Evolutionary conservation across 192 early-diverging fungal genomes (phyloP), one percentile per base, ranked within the genome.

Genomic region (Funneliformis geosporum): DNA sequence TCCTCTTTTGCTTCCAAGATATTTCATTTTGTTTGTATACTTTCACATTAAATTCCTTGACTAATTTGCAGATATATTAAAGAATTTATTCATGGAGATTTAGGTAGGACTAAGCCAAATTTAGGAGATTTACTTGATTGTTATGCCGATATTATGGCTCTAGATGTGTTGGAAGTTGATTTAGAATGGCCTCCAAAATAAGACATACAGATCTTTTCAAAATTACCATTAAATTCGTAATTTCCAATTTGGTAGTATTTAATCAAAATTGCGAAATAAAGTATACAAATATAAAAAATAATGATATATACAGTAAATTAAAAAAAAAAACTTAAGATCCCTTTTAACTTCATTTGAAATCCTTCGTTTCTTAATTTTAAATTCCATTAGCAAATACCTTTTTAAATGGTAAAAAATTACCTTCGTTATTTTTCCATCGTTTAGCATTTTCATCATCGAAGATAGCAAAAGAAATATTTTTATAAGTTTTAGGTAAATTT

Each of bases 81-180:
- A 79, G 97, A 98, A 86, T 98, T 97, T 91, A 89, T 97, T 2
- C 95, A 97, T 78, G 94, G 96, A n/a, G 97, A 98, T 86, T 80
- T 92, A 21, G 96, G 96, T 5, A 89, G 96, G 28, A 97, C 95
- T 1, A 80, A 80, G 33, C 97, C 97, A 16, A 92, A 89, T 38
- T 75, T 98, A 76, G 82, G 90, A 9, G 88, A 88, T 2, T 86
- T 94, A 46, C 74, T 88, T 38, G 89, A 86, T 38, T 89, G 84
- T 60, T 80, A 80, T n/a, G 91, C 95, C 1, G 91, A 90, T 73
- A 93, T 97, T 27, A 81, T 95, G 40, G 92, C 91, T 62, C 80
- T 98, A 71, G 97, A 98, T 84, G 97, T 98, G 0, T 82, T 93
- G 44, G 87, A 94, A 62, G 93, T 98, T 0, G 91, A 94, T 39